Percentiles rank a stretch among this genome's conserved stretches.
These are phyloP conservation scores for Aspergillus calidoustus DNA, from an alignment of 2,329 filamentous ascomycete genomes.

Conservation along the genomic window DNA sequence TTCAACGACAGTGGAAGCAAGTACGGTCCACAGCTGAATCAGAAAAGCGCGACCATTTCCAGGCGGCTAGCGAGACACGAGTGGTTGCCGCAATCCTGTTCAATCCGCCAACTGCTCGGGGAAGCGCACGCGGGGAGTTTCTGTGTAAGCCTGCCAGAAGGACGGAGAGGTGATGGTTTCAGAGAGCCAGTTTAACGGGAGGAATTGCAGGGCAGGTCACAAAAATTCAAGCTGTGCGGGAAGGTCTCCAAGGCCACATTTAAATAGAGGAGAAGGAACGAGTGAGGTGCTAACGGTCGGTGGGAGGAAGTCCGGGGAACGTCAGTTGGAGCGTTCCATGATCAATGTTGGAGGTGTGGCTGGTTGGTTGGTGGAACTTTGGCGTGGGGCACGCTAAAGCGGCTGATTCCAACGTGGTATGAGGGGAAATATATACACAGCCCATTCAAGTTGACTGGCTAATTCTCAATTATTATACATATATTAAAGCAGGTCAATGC, in stretches of 20 bases:
- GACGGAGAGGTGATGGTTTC: background rate
- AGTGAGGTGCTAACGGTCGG: background rate
- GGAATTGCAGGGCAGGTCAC: background rate
- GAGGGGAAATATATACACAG: background rate
- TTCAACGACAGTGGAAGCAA: background rate
- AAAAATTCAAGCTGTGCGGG: background rate
- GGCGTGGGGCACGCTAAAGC: constrained; percentile 16
- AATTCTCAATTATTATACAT: background rate
- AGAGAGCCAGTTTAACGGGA: background rate
- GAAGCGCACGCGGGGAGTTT: background rate
- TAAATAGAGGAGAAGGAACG: background rate
- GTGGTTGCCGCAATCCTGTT: background rate
- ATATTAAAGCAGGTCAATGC: background rate
- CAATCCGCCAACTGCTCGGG: constrained; percentile 3
- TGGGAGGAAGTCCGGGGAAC: constrained; percentile 12
- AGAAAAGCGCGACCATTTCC: background rate
- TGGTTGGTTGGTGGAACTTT: constrained; percentile 19
- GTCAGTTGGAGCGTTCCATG: background rate
- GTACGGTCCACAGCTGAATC: background rate
- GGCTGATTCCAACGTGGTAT: background rate
- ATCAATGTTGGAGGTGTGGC: constrained; percentile 3
- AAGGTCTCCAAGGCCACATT: background rate
- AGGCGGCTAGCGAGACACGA: background rate
- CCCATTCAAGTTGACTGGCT: background rate
- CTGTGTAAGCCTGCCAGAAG: background rate